Evolutionary conservation across 2,329 filamentous ascomycete genomes (phyloP), one percentile per base, ranked within the genome.

Genomic region (Fusarium tanahbumbuense): DNA sequence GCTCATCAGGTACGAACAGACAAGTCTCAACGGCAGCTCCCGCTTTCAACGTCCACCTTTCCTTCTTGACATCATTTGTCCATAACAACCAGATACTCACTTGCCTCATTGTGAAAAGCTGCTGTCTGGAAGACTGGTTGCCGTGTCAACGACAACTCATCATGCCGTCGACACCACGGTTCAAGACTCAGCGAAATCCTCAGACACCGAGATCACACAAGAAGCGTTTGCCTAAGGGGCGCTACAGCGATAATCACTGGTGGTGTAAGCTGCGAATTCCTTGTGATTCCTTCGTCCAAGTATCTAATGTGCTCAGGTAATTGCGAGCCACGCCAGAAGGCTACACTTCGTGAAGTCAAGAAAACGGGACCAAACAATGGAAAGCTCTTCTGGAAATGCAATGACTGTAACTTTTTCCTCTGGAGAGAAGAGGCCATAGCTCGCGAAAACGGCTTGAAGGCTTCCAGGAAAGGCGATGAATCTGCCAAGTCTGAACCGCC

Each of bases 331-430:
- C 82, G 80, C 16, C 73, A 75, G 27, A 75, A 72, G 27, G 82
- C 83, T 9, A 68, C 72, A 12, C 75, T 77, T 37, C 74, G 77
- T n/a, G 76, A 78, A 53, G 80, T 81, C 30, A 80, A 77, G 53
- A 84, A 82, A 60, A 69, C 79, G 6, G 74, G 75, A 2, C 68
- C 65, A 25, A 85, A 84, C 71, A 76, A 79, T 46, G 83, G 83
- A 25, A 79, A 76, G 52, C 77, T 75, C 52, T 86, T 84, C 72
- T 84, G 80, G 75, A 78, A 76, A 12, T 86, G 84, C 70, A 75
- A 76, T 9, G 76, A 77, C 48, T 86, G 84, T 73, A 56, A 72
- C 9, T 84, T 86, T 71, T 86, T 84, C 61, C 70, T 85, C 23
- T 86, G 81, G 80, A 76, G 78, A n/a, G 79, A 84, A 10, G 76